Evolutionary conservation across 2,329 filamentous ascomycete species (phyloP).

Genomic region (Thielaviopsis musarum): DNA sequence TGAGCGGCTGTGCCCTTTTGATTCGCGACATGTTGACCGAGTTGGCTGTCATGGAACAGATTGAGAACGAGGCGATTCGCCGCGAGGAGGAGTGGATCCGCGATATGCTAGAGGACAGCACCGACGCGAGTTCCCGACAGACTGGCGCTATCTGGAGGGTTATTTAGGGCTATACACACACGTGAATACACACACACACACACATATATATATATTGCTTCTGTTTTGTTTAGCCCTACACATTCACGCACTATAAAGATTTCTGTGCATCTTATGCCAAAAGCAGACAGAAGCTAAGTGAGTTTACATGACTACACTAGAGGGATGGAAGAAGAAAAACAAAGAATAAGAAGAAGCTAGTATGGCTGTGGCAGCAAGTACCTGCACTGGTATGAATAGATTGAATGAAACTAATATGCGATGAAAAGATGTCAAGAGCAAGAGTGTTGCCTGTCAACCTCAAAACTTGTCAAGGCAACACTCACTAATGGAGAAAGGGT

Average conservation of each 20-base stretch:
- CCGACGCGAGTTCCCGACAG: constrained; percentile 18
- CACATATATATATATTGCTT: neutral
- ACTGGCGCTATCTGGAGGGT: constrained; percentile 34
- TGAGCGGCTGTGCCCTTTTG: constrained; percentile 30
- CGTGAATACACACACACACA: neutral
- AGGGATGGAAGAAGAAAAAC: too few relatives aligned
- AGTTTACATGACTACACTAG: neutral
- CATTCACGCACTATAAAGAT: neutral
- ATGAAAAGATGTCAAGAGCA: neutral
- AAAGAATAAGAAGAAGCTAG: neutral
- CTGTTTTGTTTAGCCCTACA: neutral
- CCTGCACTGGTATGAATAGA: neutral
- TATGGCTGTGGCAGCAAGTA: neutral
- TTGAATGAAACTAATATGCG: neutral
- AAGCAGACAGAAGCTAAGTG: neutral
- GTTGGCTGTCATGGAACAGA: constrained; percentile 41
- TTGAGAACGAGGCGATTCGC: constrained; percentile 39
- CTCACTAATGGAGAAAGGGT: neutral
- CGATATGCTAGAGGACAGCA: constrained; percentile 30
- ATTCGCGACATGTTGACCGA: constrained; percentile 45
- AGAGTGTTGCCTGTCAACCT: neutral
- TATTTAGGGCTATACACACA: constrained; percentile 14
- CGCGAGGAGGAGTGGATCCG: constrained; percentile 44
- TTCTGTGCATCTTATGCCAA: neutral
- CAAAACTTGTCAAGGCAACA: neutral